These are phyloP conservation scores for Phalaenopsis equestris DNA, from an alignment of 106 monocot genomes.

Conservation along the genomic window DNA sequence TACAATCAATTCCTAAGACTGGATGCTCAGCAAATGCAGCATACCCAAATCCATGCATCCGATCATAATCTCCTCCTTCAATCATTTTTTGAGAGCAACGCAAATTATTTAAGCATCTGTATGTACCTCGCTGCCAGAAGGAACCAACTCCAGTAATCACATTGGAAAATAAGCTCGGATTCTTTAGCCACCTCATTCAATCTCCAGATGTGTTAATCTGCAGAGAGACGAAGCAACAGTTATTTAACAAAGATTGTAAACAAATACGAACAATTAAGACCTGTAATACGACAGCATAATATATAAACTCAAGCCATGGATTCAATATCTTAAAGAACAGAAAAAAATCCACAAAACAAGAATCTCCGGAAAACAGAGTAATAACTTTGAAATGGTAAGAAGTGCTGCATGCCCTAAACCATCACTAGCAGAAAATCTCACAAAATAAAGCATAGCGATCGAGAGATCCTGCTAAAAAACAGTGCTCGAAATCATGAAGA, in stretches of 20 bases:
- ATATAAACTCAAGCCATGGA: too few relatives aligned
- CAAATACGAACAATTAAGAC: background rate
- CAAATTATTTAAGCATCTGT: background rate
- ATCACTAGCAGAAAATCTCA: too few relatives aligned
- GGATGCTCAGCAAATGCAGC: background rate
- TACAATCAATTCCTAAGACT: background rate
- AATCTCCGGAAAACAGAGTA: too few relatives aligned
- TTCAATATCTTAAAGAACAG: too few relatives aligned
- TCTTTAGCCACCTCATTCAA: constrained; percentile 1
- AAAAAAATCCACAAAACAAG: too few relatives aligned
- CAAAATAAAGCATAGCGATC: too few relatives aligned
- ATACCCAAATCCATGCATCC: background rate
- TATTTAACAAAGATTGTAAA: background rate
- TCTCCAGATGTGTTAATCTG: background rate
- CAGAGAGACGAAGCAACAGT: background rate
- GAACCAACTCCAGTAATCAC: background rate
- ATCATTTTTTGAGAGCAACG: background rate
- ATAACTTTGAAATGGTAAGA: too few relatives aligned
- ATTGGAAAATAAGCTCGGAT: background rate
- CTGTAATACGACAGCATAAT: background rate
- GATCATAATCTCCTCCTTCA: background rate
- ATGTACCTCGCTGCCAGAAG: background rate
- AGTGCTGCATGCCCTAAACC: too few relatives aligned
- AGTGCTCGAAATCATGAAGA: too few relatives aligned
- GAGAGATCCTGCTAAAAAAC: too few relatives aligned